phyloP scores from a whole-genome alignment of 2,329 filamentous ascomycete species.

The Ophiostoma sp. region DNA sequence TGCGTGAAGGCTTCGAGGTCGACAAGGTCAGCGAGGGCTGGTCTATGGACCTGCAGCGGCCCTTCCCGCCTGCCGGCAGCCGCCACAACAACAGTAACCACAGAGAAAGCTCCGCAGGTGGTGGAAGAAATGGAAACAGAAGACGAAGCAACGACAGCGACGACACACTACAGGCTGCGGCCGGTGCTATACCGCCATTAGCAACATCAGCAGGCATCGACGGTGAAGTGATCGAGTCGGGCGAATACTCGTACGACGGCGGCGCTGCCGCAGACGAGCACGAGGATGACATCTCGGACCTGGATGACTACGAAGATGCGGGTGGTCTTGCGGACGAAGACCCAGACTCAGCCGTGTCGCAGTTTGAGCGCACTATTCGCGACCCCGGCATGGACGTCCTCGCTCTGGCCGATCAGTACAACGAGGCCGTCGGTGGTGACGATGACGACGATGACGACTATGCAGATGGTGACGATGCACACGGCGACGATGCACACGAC shows the following conservation, averaged over 20 bases:
- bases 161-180: background rate
- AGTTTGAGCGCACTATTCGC: slow-evolving; percentile 74
- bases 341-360: slow-evolving; percentile 57
- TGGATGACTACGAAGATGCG: slow-evolving; percentile 22
- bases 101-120: background rate
- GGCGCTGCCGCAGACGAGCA: background rate
- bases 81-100: slow-evolving; percentile 25
- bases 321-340: slow-evolving; percentile 31
- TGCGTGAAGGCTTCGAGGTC: slow-evolving; percentile 87
- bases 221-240: slow-evolving; percentile 6
- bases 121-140: background rate
- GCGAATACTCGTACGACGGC: slow-evolving; percentile 17
- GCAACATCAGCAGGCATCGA: background rate
- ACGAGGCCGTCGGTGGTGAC: slow-evolving; percentile 21
- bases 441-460: slow-evolving; percentile 11
- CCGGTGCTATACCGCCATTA: slow-evolving; percentile 12
- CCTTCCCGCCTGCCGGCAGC: slow-evolving; percentile 34
- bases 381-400: slow-evolving; percentile 61
- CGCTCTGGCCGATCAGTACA: slow-evolving; percentile 48
- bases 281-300: slow-evolving; percentile 5
- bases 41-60: slow-evolving; percentile 72
- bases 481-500: background rate
- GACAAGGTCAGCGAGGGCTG: slow-evolving; percentile 80
- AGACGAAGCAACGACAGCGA: slow-evolving; percentile 12
- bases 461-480: background rate